Base-by-base conservation (phyloP, 306 rosid species). In the Corylus americana region DNA sequence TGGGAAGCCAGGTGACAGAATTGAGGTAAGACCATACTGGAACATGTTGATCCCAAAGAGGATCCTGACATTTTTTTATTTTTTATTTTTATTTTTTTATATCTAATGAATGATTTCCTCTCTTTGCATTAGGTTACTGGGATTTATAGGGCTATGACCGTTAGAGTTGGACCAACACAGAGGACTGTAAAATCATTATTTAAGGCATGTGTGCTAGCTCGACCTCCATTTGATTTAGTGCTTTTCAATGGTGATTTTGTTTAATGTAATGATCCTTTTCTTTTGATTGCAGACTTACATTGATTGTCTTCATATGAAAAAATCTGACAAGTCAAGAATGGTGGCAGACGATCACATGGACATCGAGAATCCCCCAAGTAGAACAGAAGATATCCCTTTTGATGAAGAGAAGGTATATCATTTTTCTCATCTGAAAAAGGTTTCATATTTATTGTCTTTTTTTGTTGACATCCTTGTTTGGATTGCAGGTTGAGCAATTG, bases 1-100 rank as follows among this genome's bases (percentile, higher is more conserved):
- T 74, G 98, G 92, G 81, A 95, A 93, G 89, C 99, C 98, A 14
- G 99, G 99, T 77, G 99, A 93, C 83, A 88, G 98, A 88, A 85
- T 95, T 87, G 98, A 95, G 98, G 99, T 93, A 80, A 85, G 86
- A 67, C 81, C 72, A 66, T 44, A 39, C 68, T 39, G 13, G 62
- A 79, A 5, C 37, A 63, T 77, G 73, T 59, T 62, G 49, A 62
- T 64, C 73, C 27, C 55, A 61, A 49, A 27, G 53, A 59, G 49
- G 72, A 64, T 84, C 67, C 67, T 50, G 17, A 42, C 7, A 42
- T 4, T 42, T 42, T 0, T 42, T 42, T 42, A 37, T 37, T 37
- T 37, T 37, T 27, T 55, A 9, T 62, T 42, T 45, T 66, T 29
- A 29, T 29, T 80, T 76, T 57, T 77, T 74, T 78, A 50, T 78